Evolutionary conservation across 2,329 filamentous ascomycete species (phyloP), one percentile per base, ranked within the genome.

Genomic region (Cytospora mali): DNA sequence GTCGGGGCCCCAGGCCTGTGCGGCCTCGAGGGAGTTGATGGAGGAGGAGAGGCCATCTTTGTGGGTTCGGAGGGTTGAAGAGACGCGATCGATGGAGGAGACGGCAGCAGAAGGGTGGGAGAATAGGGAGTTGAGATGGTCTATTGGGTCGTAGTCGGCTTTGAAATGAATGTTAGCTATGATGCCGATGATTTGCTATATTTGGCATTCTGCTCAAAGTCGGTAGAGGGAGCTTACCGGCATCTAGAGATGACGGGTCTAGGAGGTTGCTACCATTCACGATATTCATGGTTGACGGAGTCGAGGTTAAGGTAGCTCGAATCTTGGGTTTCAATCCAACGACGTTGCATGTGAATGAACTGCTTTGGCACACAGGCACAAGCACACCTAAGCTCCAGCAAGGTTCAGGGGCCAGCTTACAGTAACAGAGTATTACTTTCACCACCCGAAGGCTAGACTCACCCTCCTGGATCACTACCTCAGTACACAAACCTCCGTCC

Each of bases 41-140:
- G 93, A 87, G 71, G 83, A 79, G 69, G 93, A 89, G 70, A 99
- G 86, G 66, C 89, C 91, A 88, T 95, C 81, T 77, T 96, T 90
- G 75, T 93, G 91, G 65, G 78, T 80, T 69, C 85, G 84, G 60
- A 99, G 86, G 53, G 87, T 87, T 59, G 85, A 79, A n/a, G 90
- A 91, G 56, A 95, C 91, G 66, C 84, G 82, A 54, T 84, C 81
- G 67, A 96, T 88, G 59, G 92, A 91, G 48, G 88, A 85, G 65
- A 98, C 87, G 65, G 93, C 88, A 64, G 93, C 88, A 39, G 92
- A 91, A 0, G 94, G 91, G 71, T 96, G 92, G 56, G 92, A 88
- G 81, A 99, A 99, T 71, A 99, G 89, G 66, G 90, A 83, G 79
- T 99, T 98, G 62, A 99, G 84, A 77, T 99, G 93, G 70, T 92